phyloP scores from a whole-genome alignment of 108 stramenopile species.

The Nannochloropsis gaditana region DNA sequence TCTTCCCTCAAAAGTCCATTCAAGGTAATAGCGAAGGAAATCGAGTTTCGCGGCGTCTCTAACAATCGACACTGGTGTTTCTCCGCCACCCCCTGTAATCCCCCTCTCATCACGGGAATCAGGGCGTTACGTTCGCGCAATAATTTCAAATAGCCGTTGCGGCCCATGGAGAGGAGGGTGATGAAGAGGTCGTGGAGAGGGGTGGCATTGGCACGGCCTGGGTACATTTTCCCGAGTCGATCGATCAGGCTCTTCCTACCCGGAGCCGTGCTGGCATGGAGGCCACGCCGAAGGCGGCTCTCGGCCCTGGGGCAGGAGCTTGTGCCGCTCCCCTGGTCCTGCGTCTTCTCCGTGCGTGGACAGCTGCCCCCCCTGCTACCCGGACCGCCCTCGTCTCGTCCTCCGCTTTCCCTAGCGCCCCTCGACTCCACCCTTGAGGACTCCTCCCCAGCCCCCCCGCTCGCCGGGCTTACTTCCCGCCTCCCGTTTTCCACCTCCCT shows the following conservation, averaged over 20 bases:
- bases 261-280: not conserved
- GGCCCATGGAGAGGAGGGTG: slow-evolving; percentile 88
- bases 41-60: slow-evolving; percentile 74
- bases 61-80: slow-evolving; percentile 77
- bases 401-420: too few species aligned
- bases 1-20: slow-evolving; percentile 55
- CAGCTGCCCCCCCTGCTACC: not conserved
- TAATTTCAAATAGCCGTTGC: slow-evolving; percentile 57
- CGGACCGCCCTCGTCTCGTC: too few species aligned
- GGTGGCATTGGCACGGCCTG: slow-evolving; percentile 87
- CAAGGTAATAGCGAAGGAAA: slow-evolving; percentile 89
- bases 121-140: slow-evolving; percentile 54
- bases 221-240: slow-evolving; percentile 78
- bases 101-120: slow-evolving; percentile 54
- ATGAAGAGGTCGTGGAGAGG: slow-evolving; percentile 93
- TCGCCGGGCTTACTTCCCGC: not conserved
- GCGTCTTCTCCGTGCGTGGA: not conserved
- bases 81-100: slow-evolving; percentile 61
- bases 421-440: too few species aligned
- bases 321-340: not conserved
- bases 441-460: not conserved
- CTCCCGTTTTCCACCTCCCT: not conserved
- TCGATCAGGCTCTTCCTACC: not conserved
- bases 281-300: too few species aligned
- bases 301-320: not conserved